Base-by-base conservation (phyloP, 768 basidiomycete genomes). In the Panaeolus papilionaceus region DNA sequence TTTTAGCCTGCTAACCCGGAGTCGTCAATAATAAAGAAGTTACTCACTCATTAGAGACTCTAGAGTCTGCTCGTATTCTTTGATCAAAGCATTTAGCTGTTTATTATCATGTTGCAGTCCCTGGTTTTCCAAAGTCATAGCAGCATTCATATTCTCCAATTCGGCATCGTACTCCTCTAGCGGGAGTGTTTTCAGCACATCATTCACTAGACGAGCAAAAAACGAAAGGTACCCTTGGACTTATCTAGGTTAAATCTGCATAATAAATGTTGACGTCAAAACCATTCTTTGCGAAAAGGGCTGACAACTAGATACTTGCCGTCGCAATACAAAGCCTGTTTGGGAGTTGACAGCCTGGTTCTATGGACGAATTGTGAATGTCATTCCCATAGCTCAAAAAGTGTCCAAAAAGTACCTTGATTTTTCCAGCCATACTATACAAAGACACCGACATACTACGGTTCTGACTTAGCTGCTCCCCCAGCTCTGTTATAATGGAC, bases 21-120 rank as follows among this genome's bases (percentile, higher is more conserved):
- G 38, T 62, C 23, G 38, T n/a, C 42, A 51, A 39, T 45, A 38
- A n/a, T 64, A 40, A 58, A 44, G 58, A 67, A 71, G 68, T 74
- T 44, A 54, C 72, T 74, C 71, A 84, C 90, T 88, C 98, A 99
- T 99, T 51, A 99, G 88, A 7, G 86, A 93, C 78, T 99, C 98
- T 38, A 99, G 81, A 0, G 97, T 98, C 75, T 94, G 92, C 76
- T 99, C 98, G 74, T 98, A 99, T 76, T 99, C 98, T 73, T 96
- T 96, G 73, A 99, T 91, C 64, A 99, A 82, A 5, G 86, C 82
- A 70, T 91, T 93, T 38, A 99, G 85, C 72, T 99, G 97, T 76
- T 98, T 97, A 83, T 99, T 99, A 80, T 99, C 98, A 72, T 97
- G 88, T 73, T 93, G 88, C 49, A 99, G 82, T 6, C 82, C 79